Base-by-base conservation (phyloP, 306 rosid species). In the Begonia masoniana region DNA sequence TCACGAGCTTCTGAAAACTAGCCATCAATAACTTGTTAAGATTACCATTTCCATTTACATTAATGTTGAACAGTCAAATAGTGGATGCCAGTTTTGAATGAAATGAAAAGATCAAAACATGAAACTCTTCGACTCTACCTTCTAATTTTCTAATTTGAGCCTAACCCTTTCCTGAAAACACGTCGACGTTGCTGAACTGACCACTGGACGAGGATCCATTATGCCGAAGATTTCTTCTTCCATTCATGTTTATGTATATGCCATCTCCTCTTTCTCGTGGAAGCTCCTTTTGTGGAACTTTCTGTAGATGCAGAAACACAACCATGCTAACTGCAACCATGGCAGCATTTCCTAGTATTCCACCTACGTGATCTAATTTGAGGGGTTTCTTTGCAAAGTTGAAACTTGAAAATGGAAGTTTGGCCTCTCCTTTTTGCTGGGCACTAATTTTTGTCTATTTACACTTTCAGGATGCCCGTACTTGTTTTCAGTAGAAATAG, bases 301-400 rank as follows among this genome's bases (percentile, higher is more conserved):
- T 83, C 15, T 84, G 94, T 55, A 84, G 59, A 55, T 79, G 95
- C 69, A 88, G 78, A 74, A 77, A 72, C 5, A 78, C 86, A 43
- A 79, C 67, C 95, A 84, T 79, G 71, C 88, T 84, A 61, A 88
- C 67, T 0, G 96, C 84, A 10, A 84, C 70, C 76, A 88, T 58
- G 59, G 86, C 92, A 61, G 92, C 78, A 66, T 88, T 88, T 21
- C 82, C 95, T 51, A 88, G 69, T 66, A 84, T 56, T 19, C 88
- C 83, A 4, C 92, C 19, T 17, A 17, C 19, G 19, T 70, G 58
- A 72, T 88, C 87, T 65, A 88, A 59, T 56, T 77, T 82, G 57
- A 88, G 82, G 56, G 85, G 39, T 61, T 70, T 82, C 77, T 72
- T 79, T 13, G 72, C 81, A 62, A 77, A 75, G 65, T 67, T 68